These are phyloP conservation scores for Naumovozyma dairenensis DNA, from an alignment of 805 yeast species.

Conservation along the genomic window DNA sequence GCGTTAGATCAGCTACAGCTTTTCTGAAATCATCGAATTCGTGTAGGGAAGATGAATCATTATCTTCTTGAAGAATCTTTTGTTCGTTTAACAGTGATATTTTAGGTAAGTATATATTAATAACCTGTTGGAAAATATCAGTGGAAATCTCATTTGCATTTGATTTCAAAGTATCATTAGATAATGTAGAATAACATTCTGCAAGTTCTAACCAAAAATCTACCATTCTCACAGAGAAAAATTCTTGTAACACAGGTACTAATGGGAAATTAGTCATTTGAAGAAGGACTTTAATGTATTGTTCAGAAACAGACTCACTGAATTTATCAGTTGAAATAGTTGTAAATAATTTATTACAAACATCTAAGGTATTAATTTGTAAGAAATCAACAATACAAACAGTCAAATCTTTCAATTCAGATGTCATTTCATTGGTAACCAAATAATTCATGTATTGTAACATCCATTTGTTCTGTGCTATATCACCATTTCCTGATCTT, in stretches of 20 bases:
- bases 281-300: conserved; percentile 40
- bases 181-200: conserved; percentile 38
- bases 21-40: conserved; percentile 63
- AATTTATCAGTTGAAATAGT: conserved; percentile 8
- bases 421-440: conserved; percentile 23
- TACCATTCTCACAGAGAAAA: conserved; percentile 43
- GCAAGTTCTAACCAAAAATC: conserved; percentile 63
- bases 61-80: conserved; percentile 26
- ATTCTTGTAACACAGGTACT: conserved; percentile 49
- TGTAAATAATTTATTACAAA: conserved; percentile 28
- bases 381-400: conserved; percentile 27
- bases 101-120: conserved; percentile 61
- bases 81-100: conserved; percentile 37
- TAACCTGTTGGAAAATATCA: conserved; percentile 40
- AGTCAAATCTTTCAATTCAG: conserved; percentile 27
- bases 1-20: conserved; percentile 71
- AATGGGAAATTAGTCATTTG: conserved; percentile 49
- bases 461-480: conserved; percentile 25
- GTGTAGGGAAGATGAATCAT: conserved; percentile 17
- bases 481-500: conserved; percentile 13
- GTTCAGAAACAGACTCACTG: conserved; percentile 13
- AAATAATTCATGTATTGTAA: conserved; percentile 27
- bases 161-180: conserved; percentile 24
- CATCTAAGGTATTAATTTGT: conserved; percentile 24
- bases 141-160: conserved; percentile 28